Evolutionary conservation across 2,329 filamentous ascomycete species (phyloP), one percentile per base, ranked within the genome.

Genomic region (Alternaria panax): DNA sequence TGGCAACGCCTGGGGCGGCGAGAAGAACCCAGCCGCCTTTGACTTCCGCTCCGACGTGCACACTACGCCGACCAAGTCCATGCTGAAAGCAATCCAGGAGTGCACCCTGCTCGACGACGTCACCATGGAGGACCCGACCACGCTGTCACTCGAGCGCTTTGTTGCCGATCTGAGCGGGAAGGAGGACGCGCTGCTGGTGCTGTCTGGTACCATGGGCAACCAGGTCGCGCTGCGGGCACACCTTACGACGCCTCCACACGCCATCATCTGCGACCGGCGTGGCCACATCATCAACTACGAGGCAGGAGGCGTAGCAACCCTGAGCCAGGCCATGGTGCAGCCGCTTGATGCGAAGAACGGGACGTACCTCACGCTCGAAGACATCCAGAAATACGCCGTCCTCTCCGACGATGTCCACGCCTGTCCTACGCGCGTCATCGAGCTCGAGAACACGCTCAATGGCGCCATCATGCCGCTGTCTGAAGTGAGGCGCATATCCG

Each of bases 181-280:
- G 69, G 89, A 93, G 70, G 88, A 87, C 7, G 90, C 87, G 0
- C 83, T 97, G 5, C 88, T 97, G 54, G 92, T 97, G 55, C 84
- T 96, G 59, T 95, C 92, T 0, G 94, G 94, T 4, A 97, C 93
- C 5, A 97, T 97, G 93, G 93, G 92, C 40, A 97, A 97, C 79
- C 93, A 97, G 76, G 83, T 97, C 18, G 89, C 90, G 0, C 84
- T 97, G 41, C 88, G 93, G 38, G 85, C 91, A 1, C 90, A 95
- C 59, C 84, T 97, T 14, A 85, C 83, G 1, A 90, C 92, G 60
- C 93, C 93, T 14, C 94, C 94, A 0, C 88, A 96, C 75, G 86
- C 86, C 7, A 86, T 97, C 5, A 81, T 97, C 8, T 92, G 90
- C 68, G 93, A 97, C 74, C 83, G 88, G 64, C 86, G 92, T 32